Percentiles rank a stretch among this genome's conserved stretches.
Evolutionary conservation across 306 rosid genomes (phyloP).

Genomic region (Luffa acutangula): DNA sequence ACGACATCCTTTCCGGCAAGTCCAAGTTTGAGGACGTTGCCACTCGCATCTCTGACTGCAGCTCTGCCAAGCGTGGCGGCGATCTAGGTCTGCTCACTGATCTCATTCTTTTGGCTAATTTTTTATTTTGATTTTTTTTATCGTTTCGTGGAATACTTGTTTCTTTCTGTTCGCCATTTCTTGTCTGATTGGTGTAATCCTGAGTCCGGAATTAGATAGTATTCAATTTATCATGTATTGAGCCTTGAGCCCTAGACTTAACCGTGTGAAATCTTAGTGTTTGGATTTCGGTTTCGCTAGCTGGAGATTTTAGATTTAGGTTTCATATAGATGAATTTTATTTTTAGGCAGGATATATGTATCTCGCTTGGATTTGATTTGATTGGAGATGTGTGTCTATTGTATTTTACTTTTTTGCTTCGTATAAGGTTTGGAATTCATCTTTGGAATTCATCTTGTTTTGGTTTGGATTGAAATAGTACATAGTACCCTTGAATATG

Average conservation of each 20-base stretch:
- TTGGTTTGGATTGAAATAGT: not conserved
- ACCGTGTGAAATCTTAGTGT: not conserved
- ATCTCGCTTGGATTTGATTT: not conserved
- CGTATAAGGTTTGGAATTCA: not conserved
- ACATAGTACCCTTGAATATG: not conserved
- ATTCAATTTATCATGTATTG: not conserved
- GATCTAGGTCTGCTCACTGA: slow-evolving; percentile 55
- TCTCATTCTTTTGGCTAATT: not conserved
- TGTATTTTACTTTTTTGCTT: not conserved
- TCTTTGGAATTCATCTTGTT: not conserved
- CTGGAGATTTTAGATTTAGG: not conserved
- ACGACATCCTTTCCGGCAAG: slow-evolving; percentile 76
- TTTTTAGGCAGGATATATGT: not conserved
- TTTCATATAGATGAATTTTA: not conserved
- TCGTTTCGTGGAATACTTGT: not conserved
- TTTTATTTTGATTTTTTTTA: not conserved
- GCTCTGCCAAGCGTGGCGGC: slow-evolving; percentile 95
- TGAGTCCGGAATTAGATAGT: not conserved
- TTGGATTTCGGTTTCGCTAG: not conserved
- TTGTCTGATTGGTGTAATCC: not conserved
- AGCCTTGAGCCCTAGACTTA: not conserved
- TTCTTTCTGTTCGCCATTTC: not conserved
- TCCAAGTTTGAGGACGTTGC: slow-evolving; percentile 61
- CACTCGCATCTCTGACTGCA: slow-evolving; percentile 77
- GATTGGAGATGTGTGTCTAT: not conserved